A percentile compares a stretch with the other conserved stretches of the same genome.
Evolutionary conservation across 2,329 filamentous ascomycete species (phyloP).

Genomic region (Dactylellina cionopaga): DNA sequence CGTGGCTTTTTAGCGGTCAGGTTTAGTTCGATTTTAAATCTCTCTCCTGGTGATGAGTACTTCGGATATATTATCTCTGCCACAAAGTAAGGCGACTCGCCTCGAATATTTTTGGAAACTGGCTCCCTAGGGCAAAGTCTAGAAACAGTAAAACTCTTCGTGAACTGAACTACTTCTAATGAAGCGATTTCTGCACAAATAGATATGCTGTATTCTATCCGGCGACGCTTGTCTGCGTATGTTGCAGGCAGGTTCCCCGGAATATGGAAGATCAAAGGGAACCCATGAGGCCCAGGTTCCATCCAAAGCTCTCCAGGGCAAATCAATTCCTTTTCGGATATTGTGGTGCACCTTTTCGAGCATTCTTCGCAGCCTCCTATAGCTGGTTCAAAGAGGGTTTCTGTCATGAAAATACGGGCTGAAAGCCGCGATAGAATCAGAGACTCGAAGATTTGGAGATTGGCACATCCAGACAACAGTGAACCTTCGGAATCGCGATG

Average conservation of each 20-base stretch:
- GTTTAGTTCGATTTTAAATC: not conserved
- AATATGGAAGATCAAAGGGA: slow-evolving; percentile 5
- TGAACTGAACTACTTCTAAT: not conserved
- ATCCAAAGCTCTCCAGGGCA: not conserved
- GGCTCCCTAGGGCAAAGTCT: slow-evolving; percentile 1
- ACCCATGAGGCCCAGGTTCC: not conserved
- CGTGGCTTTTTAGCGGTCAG: not conserved
- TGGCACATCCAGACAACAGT: too few relatives aligned
- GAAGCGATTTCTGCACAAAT: not conserved
- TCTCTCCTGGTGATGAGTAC: not conserved
- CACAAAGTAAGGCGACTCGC: not conserved
- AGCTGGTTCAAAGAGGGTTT: not conserved
- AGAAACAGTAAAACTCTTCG: not conserved
- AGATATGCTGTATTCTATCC: not conserved
- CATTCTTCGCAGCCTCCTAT: slow-evolving; percentile 15
- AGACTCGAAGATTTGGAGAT: too few relatives aligned
- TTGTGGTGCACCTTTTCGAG: not conserved
- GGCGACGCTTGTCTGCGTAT: not conserved
- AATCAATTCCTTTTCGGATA: not conserved
- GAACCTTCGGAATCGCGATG: too few relatives aligned
- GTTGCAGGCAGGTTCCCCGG: slow-evolving; percentile 1
- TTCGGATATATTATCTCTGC: not conserved
- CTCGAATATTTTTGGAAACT: not conserved
- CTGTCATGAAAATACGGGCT: not conserved
- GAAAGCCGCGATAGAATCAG: not conserved